A percentile compares a stretch with the other conserved stretches of the same genome.
Evolutionary conservation across 2,329 filamentous ascomycete genomes (phyloP).

Genomic region (Hypoxylon sp.): DNA sequence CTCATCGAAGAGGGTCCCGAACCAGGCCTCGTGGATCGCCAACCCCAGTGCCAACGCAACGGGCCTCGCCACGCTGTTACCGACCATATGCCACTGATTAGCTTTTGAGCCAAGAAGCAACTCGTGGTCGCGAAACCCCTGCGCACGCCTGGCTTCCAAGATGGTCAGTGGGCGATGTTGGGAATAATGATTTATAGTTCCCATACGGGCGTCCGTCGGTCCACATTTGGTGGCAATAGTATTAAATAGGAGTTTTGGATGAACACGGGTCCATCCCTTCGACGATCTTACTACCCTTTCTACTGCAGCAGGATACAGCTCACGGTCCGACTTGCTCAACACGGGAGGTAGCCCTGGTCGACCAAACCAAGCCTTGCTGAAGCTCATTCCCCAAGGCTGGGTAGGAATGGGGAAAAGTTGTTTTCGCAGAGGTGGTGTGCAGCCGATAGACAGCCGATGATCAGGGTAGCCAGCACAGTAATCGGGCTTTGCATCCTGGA

Average conservation of each 20-base stretch:
- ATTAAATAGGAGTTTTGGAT: conserved; percentile 67
- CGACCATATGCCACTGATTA: conserved; percentile 76
- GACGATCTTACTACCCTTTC: conserved; percentile 48
- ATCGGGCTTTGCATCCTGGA: conserved; percentile 73
- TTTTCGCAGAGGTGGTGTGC: conserved; percentile 58
- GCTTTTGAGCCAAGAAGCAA: conserved; percentile 72
- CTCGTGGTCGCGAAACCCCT: conserved; percentile 79
- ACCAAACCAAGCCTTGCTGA: conserved; percentile 61
- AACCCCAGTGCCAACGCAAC: conserved; percentile 78
- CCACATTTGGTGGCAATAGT: conserved; percentile 73
- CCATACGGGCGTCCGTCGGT: conserved; percentile 69
- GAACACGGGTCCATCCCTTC: conserved; percentile 68
- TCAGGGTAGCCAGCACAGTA: conserved; percentile 77
- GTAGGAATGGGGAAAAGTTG: conserved; percentile 73
- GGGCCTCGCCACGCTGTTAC: conserved; percentile 82
- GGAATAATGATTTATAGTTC: conserved; percentile 74
- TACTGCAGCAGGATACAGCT: conserved; percentile 56
- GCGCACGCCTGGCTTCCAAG: conserved; percentile 77
- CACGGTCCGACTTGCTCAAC: conserved; percentile 59
- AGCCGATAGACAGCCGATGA: conserved; percentile 68
- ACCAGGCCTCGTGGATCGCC: conserved; percentile 72
- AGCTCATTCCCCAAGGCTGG: conserved; percentile 69
- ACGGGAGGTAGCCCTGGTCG: conserved; percentile 45
- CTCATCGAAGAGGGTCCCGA: conserved; percentile 57
- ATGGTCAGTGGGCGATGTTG: conserved; percentile 74